phyloP scores from a whole-genome alignment of 1,284 basidiomycete species.

The Athelia psychrophila region DNA sequence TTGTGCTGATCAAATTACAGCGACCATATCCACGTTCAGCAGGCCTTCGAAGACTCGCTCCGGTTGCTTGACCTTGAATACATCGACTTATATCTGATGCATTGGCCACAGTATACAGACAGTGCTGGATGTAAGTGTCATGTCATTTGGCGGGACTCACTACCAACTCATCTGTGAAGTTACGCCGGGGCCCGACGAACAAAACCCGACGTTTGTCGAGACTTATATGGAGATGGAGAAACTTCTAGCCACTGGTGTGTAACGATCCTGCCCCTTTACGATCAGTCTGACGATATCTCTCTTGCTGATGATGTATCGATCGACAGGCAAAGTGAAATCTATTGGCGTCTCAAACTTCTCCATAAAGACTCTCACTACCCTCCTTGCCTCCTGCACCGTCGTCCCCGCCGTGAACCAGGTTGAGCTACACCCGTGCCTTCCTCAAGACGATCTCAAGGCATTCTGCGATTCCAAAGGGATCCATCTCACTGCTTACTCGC shows the following conservation, averaged over 20 bases:
- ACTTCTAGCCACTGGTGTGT: constrained; percentile 33
- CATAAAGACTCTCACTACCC: constrained; percentile 43
- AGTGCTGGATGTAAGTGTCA: constrained; percentile 6
- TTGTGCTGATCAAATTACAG: constrained; percentile 39
- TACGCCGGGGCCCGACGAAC: constrained; percentile 25
- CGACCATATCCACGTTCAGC: too few species aligned
- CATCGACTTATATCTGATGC: constrained; percentile 72
- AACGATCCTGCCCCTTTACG: neutral
- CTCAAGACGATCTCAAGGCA: constrained; percentile 50
- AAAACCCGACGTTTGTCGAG: constrained; percentile 46
- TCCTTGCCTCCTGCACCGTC: constrained; percentile 36
- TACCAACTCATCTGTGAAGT: neutral
- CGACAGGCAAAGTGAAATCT: constrained; percentile 42
- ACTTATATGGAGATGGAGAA: constrained; percentile 60
- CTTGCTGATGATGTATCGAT: neutral
- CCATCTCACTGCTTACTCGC: constrained; percentile 64
- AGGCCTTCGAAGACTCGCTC: constrained; percentile 55
- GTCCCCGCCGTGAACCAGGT: constrained; percentile 66
- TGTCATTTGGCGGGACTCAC: neutral
- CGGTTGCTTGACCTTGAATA: constrained; percentile 57
- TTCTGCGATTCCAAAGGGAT: constrained; percentile 63
- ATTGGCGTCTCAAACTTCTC: constrained; percentile 74
- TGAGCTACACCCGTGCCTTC: constrained; percentile 56
- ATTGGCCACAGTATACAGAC: constrained; percentile 43
- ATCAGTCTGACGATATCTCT: neutral